A percentile compares a stretch with the other conserved stretches of the same genome.
phyloP scores from a whole-genome alignment of 2,329 filamentous ascomycete species.

The Pseudogymnoascus sp. region DNA sequence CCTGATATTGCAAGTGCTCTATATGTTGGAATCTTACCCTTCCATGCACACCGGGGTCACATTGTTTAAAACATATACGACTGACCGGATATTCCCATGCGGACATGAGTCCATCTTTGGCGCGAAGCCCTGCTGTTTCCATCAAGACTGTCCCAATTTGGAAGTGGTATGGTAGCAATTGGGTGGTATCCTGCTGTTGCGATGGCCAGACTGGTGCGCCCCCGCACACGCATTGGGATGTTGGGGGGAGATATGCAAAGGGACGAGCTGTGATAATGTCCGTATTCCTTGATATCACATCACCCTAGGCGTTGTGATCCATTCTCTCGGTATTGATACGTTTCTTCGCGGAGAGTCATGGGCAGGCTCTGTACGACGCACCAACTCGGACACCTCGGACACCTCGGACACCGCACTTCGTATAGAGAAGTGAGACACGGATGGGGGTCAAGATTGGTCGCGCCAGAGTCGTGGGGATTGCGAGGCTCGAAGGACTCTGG shows the following conservation, averaged over 20 bases:
- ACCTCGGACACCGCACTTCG: neutral
- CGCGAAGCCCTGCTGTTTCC: neutral
- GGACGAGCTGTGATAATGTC: neutral
- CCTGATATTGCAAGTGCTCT: neutral
- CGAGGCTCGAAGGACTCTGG: neutral
- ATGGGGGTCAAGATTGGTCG: neutral
- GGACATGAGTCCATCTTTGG: neutral
- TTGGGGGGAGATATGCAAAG: neutral
- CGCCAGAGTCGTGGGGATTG: neutral
- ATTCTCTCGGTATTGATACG: neutral
- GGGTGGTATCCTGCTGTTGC: neutral
- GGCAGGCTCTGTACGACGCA: neutral
- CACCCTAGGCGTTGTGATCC: neutral
- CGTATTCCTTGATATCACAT: neutral
- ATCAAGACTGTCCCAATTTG: neutral
- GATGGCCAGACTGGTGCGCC: neutral
- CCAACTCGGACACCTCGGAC: neutral
- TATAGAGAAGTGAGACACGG: neutral
- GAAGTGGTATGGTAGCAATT: neutral
- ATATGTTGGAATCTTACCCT: neutral
- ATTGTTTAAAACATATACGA: neutral
- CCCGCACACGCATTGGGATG: neutral
- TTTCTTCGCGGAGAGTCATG: neutral
- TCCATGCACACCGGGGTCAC: neutral
- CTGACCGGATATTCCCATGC: neutral